Conservation (phyloP, 805 yeast genomes). For the Kluyveromyces wickerhamii region DNA sequence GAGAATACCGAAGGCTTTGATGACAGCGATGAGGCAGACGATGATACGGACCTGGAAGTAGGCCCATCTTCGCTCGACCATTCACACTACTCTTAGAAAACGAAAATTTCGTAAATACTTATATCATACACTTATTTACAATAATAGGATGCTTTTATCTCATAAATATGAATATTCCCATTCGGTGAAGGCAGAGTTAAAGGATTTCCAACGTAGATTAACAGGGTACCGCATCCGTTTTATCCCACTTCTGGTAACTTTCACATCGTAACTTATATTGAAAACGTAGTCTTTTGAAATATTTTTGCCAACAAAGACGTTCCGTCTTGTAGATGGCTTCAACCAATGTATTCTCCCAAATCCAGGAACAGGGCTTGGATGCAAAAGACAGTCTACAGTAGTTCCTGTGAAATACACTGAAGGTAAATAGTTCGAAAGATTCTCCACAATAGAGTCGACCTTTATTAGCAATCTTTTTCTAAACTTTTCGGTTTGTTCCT, state of each 20-base stretch:
- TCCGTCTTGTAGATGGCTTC: conserved; percentile 20
- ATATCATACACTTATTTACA: too few species aligned
- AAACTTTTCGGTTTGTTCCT: conserved; percentile 14
- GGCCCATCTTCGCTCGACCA: not conserved
- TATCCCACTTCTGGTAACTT: conserved; percentile 21
- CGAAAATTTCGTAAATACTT: too few species aligned
- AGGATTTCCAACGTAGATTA: conserved; percentile 15
- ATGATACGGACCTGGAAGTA: not conserved
- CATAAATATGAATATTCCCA: conserved; percentile 18
- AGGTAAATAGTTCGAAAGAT: conserved; percentile 17
- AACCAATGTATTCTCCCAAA: conserved; percentile 31
- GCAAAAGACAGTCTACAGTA: conserved; percentile 22
- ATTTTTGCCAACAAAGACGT: conserved; percentile 19
- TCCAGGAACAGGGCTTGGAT: conserved; percentile 21
- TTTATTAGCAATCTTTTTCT: conserved; percentile 12
- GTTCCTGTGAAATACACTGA: conserved; percentile 18
- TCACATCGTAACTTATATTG: conserved; percentile 12
- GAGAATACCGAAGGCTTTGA: conserved; percentile 8
- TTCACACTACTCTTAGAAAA: too few species aligned
- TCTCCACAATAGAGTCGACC: conserved; percentile 10
- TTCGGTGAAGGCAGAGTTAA: conserved; percentile 23
- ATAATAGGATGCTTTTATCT: too few species aligned
- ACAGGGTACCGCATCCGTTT: conserved; percentile 24
- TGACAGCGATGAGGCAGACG: not conserved
- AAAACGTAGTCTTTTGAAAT: conserved; percentile 19